Evolutionary conservation across 148 eudicot species (phyloP), one percentile per base, ranked within the genome.

Genomic region (Spergularia bocconei): DNA sequence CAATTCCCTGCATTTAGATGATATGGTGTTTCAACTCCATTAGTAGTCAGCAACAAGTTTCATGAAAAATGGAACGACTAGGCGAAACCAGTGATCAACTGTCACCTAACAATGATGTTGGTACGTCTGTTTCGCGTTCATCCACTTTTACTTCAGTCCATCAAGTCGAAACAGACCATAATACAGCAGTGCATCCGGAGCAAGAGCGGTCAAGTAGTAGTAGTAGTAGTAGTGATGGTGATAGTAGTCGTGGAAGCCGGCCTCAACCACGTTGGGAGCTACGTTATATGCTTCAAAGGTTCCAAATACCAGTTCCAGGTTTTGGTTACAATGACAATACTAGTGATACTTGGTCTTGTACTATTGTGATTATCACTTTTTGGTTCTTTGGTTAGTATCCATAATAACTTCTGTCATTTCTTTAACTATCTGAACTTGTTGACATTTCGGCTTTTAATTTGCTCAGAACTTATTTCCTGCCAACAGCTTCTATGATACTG

Each of bases 301-400:
- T 79, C 47, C 82, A 63, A 54, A 33, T 66, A 14, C 21, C 67
- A n/a, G 57, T 81, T 7, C 70, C 79, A 14, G 62, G 79, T 61
- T 25, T 51, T 52, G 38, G 75, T 16, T 61, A 79, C 10, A 15
- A 23, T 39, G 79, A 78, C 9, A 56, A 74, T 21, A 78, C 80
- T 20, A 79, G 63, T 73, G 90, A 88, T 71, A 63, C 51, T 75
- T 85, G 89, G 88, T 83, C 88, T 74, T 83, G 85, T 75, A 73
- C 77, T 1, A 71, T 77, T 67, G 84, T 85, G 67, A 78, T 88
- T 19, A 80, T 85, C 44, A 85, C 84, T 47, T 83, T 88, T 59
- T 86, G 88, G 87, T 77, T 80, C 63, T 82, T 88, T 75, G 89
- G 92, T 88, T 41, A 67, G 85, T 79, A 8, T 61, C n/a, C n/a